These are phyloP conservation scores for Mycotypha africana DNA, from an alignment of 371 early-diverging fungal species.

Conservation along the genomic window DNA sequence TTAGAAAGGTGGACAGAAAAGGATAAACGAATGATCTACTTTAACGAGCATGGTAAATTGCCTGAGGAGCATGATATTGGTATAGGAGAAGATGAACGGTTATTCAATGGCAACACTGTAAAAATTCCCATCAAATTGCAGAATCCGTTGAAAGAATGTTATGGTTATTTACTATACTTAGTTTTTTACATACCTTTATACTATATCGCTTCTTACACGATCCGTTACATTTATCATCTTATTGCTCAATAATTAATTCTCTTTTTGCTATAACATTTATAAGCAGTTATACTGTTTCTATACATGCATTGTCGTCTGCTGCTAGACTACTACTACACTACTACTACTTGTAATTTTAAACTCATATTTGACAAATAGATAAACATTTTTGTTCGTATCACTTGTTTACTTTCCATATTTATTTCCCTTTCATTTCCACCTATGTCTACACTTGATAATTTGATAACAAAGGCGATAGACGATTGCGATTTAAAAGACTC, in stretches of 20 bases:
- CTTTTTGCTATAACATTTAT: no score
- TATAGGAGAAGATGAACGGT: constrained; percentile 4
- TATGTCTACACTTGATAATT: no score
- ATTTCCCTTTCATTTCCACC: no score
- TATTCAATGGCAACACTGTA: constrained; percentile 9
- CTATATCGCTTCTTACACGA: background rate
- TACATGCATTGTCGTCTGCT: no score
- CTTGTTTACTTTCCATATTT: no score
- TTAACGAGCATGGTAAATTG: constrained; percentile 69
- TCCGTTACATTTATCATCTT: constrained; percentile 2
- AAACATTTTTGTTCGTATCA: no score
- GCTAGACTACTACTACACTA: no score
- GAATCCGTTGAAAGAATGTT: constrained; percentile 13
- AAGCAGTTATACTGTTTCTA: no score
- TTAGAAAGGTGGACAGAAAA: constrained; percentile 72
- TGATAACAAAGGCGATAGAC: no score
- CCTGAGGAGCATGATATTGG: constrained; percentile 21
- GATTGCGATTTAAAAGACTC: constrained; percentile 26
- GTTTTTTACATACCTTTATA: constrained; percentile 14
- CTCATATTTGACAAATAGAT: no score
- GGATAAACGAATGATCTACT: constrained; percentile 69
- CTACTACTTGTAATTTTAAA: no score
- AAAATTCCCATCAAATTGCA: constrained; percentile 10
- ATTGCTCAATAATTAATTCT: background rate
- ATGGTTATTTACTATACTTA: constrained; percentile 11